Evolutionary conservation across 2,329 filamentous ascomycete species (phyloP).

Genomic region (Pseudocercospora vitis): DNA sequence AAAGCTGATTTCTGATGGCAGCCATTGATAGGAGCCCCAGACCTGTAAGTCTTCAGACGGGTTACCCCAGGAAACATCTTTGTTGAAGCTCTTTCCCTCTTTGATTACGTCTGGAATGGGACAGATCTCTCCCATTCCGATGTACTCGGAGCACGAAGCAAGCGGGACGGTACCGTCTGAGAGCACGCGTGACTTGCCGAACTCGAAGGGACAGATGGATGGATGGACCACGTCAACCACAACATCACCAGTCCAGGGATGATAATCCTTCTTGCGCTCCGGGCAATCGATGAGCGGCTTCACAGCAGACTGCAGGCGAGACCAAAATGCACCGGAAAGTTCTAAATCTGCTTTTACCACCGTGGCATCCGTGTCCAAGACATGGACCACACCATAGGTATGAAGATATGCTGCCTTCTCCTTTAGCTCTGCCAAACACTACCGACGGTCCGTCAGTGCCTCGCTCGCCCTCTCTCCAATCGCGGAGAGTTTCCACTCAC

Average conservation of each 20-base stretch:
- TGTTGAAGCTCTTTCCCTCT: slow-evolving; percentile 11
- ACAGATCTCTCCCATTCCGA: slow-evolving; percentile 35
- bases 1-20: slow-evolving; percentile 32
- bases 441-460: no score
- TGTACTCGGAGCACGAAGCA: slow-evolving; percentile 34
- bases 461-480: no score
- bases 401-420: no score
- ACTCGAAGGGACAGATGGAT: slow-evolving; percentile 62
- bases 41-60: not conserved
- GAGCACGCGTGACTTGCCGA: slow-evolving; percentile 50
- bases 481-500: no score
- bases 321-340: slow-evolving; percentile 41
- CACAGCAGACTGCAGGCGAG: slow-evolving; percentile 48
- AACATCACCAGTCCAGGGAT: slow-evolving; percentile 57
- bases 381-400: slow-evolving; percentile 45
- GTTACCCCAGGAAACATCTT: slow-evolving; percentile 4
- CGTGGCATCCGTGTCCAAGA: slow-evolving; percentile 48
- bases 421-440: no score
- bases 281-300: slow-evolving; percentile 51
- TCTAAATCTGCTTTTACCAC: slow-evolving; percentile 57
- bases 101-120: slow-evolving; percentile 20
- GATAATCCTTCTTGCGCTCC: slow-evolving; percentile 52
- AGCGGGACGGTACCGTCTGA: slow-evolving; percentile 34
- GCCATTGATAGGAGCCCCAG: slow-evolving; percentile 35
- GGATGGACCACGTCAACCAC: slow-evolving; percentile 66